These are phyloP conservation scores for Annulohypoxylon stygium DNA, from an alignment of 495 filamentous ascomycete genomes.

Conservation along the genomic window DNA sequence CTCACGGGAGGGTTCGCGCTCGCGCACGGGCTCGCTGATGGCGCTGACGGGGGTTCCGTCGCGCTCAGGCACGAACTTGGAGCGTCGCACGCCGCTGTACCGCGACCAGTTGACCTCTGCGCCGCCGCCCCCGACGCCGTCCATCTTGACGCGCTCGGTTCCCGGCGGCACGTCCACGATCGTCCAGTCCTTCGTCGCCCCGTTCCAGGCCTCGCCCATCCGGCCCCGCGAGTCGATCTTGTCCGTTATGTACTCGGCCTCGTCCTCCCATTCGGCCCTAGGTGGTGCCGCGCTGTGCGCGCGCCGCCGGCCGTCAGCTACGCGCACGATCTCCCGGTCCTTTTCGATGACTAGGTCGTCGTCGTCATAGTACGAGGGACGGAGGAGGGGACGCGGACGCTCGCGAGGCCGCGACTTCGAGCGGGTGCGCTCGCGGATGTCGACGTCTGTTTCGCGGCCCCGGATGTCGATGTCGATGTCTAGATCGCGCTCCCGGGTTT, in stretches of 20 bases:
- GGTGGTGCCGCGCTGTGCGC: constrained; percentile 65
- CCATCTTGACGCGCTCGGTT: constrained; percentile 79
- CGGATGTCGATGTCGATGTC: constrained; percentile 68
- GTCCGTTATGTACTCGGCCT: constrained; percentile 75
- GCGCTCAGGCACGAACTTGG: constrained; percentile 72
- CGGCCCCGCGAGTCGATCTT: constrained; percentile 69
- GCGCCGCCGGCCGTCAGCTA: constrained; percentile 55
- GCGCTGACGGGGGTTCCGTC: constrained; percentile 51
- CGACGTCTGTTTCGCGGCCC: constrained; percentile 62
- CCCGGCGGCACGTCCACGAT: constrained; percentile 86
- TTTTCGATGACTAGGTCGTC: constrained; percentile 65
- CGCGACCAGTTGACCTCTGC: constrained; percentile 80
- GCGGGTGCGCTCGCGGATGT: constrained; percentile 57
- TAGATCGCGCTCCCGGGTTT: constrained; percentile 56
- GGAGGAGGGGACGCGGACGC: constrained; percentile 47
- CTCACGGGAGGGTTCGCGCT: constrained; percentile 53
- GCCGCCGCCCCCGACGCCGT: constrained; percentile 74
- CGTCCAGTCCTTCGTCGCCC: constrained; percentile 77
- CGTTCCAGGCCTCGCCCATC: constrained; percentile 75
- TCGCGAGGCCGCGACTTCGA: constrained; percentile 55
- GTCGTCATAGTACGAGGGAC: constrained; percentile 56
- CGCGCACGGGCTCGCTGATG: constrained; percentile 38
- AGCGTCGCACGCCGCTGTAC: constrained; percentile 79
- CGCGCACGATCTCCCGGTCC: constrained; percentile 70
- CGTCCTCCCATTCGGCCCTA: constrained; percentile 61